Conservation (phyloP, 441 rosid genomes). For the Gossypium schwendimanii region DNA sequence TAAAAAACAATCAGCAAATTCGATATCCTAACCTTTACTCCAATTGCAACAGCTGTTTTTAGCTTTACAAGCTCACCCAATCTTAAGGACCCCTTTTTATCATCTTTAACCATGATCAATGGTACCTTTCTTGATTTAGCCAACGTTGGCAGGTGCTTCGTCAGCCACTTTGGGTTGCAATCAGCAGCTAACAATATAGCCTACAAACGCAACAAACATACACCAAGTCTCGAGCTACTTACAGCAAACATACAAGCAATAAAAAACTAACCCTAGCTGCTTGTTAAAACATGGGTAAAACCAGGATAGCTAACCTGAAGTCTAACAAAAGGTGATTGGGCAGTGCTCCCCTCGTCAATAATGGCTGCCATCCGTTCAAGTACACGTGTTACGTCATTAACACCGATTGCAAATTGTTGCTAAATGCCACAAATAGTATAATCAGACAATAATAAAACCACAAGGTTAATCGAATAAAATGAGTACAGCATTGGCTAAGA, state of each 20-base stretch:
- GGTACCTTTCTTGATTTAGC: constrained; percentile 71
- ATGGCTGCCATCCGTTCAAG: constrained; percentile 67
- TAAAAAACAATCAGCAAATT: background rate
- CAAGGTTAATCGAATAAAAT: background rate
- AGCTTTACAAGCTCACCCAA: constrained; percentile 73
- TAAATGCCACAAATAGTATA: constrained; percentile 11
- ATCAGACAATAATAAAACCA: background rate
- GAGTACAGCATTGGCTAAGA: background rate
- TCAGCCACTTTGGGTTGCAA: constrained; percentile 73
- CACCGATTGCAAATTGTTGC: constrained; percentile 90
- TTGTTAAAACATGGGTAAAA: background rate
- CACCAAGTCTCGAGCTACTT: background rate
- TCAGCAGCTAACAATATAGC: constrained; percentile 64
- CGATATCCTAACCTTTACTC: constrained; percentile 43
- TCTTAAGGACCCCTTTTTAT: constrained; percentile 57
- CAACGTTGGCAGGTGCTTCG: constrained; percentile 60
- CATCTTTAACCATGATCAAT: constrained; percentile 45
- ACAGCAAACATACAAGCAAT: background rate
- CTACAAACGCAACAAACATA: constrained; percentile 23
- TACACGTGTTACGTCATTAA: constrained; percentile 82
- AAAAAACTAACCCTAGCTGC: background rate
- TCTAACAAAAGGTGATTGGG: constrained; percentile 28
- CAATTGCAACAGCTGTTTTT: constrained; percentile 67
- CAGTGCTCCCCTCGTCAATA: constrained; percentile 14
- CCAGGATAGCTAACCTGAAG: constrained; percentile 50